Evolutionary conservation across 2,329 filamentous ascomycete genomes (phyloP), one percentile per base, ranked within the genome.

Genomic region (Fusarium devonianum): DNA sequence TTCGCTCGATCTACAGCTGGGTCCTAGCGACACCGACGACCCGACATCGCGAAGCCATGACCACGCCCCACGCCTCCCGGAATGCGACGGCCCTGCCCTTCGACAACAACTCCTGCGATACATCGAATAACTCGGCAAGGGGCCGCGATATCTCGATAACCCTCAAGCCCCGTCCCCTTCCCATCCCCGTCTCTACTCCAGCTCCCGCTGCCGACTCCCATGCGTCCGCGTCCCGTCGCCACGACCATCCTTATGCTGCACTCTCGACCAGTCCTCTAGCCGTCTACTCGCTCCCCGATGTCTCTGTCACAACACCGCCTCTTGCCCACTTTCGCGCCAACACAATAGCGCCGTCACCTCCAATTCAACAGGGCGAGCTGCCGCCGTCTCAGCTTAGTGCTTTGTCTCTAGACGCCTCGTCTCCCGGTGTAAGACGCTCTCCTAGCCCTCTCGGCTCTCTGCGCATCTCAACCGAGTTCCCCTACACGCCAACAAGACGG

Each of bases 401-500:
- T 18, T 41, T 65, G 28, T 26, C 49, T 19, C 26, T 42, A 28
- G 41, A 56, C 23, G 42, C 44, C 13, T 48, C 54, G 25, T 56
- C 40, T 28, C 38, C 51, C 26, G 25, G 45, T 17, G 53, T 55
- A 14, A 50, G 49, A 39, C 53, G 49, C 12, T 53, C 58, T 13
- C 38, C 53, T 32, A 63, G 51, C 29, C 63, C 56, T 14, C 39
- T 55, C 5, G 62, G 66, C 14, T 61, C 69, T 14, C 66, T 78
- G 12, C 66, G 70, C 34, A 71, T 78, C 41, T 71, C 71, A 7
- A 76, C 75, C 38, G 70, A 75, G 47, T 54, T 72, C 26, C 19
- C 60, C 9, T 51, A 49, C 45, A 32, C 56, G 46, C 45, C 67
- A 51, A 21, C 38, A 17, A 62, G 58, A 34, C 60, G 63, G 23